Evolutionary conservation across 805 yeast species (phyloP).

Genomic region (Brettanomyces naardenensis): DNA sequence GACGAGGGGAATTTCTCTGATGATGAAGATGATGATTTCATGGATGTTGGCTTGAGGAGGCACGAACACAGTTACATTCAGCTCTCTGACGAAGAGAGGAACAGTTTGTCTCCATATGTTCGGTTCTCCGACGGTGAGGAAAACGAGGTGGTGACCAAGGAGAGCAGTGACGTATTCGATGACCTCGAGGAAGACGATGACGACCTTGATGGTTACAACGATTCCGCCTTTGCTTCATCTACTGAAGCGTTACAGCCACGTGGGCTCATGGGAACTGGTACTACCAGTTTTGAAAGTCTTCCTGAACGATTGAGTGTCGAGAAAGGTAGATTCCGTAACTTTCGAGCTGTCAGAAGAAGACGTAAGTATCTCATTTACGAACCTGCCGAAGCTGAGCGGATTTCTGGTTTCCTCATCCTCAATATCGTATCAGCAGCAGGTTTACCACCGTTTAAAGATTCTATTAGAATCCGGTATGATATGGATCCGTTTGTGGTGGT

Average conservation of each 20-base stretch:
- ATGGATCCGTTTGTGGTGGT: slow-evolving; percentile 96
- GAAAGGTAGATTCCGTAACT: too few relatives aligned
- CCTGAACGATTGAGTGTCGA: background rate
- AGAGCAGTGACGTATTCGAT: background rate
- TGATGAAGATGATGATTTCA: background rate
- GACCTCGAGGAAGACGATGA: background rate
- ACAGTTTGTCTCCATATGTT: background rate
- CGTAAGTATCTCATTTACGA: background rate
- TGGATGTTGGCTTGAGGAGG: background rate
- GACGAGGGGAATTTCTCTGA: background rate
- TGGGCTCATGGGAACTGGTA: background rate
- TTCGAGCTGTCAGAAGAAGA: background rate
- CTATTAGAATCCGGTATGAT: slow-evolving; percentile 73
- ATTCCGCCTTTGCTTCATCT: background rate
- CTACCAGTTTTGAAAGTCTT: background rate
- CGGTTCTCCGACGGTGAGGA: background rate
- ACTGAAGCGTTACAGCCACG: background rate
- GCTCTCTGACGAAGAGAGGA: slow-evolving; percentile 1
- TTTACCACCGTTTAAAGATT: slow-evolving; percentile 68
- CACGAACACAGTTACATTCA: background rate
- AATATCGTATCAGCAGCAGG: slow-evolving; percentile 70
- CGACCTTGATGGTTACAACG: background rate
- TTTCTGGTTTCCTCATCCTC: slow-evolving; percentile 63
- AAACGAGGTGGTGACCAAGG: too few relatives aligned
- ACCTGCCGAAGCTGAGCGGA: background rate